phyloP scores from a whole-genome alignment of 345 rosid genomes.

The Chamaenerion angustifolium region DNA sequence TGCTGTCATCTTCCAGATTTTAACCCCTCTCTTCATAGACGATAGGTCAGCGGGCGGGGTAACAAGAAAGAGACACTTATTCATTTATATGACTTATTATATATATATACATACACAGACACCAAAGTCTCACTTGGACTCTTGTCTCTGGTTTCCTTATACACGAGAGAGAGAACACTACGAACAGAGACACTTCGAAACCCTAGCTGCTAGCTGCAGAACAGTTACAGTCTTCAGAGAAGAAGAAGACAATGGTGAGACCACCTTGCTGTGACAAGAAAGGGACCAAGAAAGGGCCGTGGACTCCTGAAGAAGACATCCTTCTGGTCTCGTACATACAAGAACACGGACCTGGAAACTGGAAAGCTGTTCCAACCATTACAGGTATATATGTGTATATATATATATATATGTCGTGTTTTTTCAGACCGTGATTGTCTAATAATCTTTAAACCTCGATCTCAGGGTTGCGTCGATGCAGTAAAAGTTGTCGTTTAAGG shows the following conservation, averaged over 20 bases:
- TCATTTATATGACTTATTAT: background rate
- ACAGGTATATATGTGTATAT: conserved; percentile 13
- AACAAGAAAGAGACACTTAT: background rate
- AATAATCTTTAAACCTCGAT: background rate
- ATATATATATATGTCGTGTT: background rate
- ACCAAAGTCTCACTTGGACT: too few species aligned
- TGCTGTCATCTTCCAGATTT: conserved; percentile 2
- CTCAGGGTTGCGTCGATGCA: conserved; percentile 34
- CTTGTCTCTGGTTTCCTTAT: too few species aligned
- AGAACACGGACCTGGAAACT: conserved; percentile 33
- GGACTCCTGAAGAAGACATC: conserved; percentile 41
- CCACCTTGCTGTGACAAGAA: conserved; percentile 31
- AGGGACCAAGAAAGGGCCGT: conserved; percentile 32
- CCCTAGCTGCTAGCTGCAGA: too few species aligned
- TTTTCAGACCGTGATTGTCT: too few species aligned
- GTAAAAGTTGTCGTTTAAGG: conserved; percentile 34
- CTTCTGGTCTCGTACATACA: conserved; percentile 25
- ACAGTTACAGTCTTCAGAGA: too few species aligned
- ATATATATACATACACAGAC: too few species aligned
- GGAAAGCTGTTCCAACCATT: conserved; percentile 26
- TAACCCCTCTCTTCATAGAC: too few species aligned
- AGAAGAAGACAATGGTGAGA: conserved; percentile 18
- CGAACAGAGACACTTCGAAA: too few species aligned
- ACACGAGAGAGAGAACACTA: too few species aligned
- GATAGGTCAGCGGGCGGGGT: background rate